Conservation (phyloP, 106 monocot species). For the Acorus calamus region DNA sequence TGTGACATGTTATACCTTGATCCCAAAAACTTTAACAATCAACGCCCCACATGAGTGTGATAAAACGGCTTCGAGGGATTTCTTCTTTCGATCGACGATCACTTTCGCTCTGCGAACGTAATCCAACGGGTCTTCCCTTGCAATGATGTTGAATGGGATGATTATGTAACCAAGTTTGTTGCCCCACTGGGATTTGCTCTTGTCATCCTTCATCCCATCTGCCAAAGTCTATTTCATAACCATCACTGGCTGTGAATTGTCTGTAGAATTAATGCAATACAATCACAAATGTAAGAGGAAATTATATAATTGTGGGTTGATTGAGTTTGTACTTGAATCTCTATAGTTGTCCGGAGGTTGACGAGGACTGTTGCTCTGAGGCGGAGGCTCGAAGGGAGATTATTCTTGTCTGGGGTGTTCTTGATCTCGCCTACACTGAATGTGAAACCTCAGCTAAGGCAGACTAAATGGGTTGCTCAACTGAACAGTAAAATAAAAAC, state of each 20-base stretch:
- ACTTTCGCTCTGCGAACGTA: conserved; percentile 45
- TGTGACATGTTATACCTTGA: conserved; percentile 29
- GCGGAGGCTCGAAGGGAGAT: conserved; percentile 14
- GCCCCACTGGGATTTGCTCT: conserved; percentile 32
- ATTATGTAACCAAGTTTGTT: conserved; percentile 54
- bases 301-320: neutral
- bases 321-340: conserved; percentile 38
- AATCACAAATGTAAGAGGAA: neutral
- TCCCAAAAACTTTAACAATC: conserved; percentile 46
- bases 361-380: conserved; percentile 51
- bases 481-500: too few relatives aligned
- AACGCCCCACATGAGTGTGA: conserved; percentile 25
- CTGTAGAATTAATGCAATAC: neutral
- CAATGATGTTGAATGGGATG: conserved; percentile 33
- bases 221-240: conserved; percentile 32
- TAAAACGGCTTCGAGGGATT: conserved; percentile 44
- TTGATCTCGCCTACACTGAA: conserved; percentile 11
- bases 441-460: too few relatives aligned
- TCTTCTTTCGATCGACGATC: conserved; percentile 49
- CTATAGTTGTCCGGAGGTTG: conserved; percentile 41
- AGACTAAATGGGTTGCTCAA: too few relatives aligned
- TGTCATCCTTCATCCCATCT: conserved; percentile 41
- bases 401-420: conserved; percentile 3
- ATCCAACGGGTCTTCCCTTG: conserved; percentile 43
- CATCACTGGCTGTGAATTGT: neutral